A percentile compares a stretch with the other conserved stretches of the same genome.
Conservation (phyloP, 148 eudicot species). For the Spergularia bocconei region DNA sequence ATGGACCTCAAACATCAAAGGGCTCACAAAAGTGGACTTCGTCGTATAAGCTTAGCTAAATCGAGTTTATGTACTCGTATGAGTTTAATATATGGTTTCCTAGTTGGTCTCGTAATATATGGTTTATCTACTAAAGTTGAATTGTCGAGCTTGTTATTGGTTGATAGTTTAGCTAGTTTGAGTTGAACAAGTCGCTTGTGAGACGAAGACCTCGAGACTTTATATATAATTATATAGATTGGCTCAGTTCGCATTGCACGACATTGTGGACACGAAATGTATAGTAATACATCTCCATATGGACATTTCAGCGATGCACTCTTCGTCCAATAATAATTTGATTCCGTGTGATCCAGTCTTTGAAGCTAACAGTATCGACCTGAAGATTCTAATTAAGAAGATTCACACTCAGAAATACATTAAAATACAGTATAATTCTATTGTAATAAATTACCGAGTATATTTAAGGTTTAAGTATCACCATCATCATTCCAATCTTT, state of each 20-base stretch:
- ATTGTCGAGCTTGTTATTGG: too few species aligned
- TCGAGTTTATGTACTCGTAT: too few species aligned
- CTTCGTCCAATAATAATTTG: neutral
- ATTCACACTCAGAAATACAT: neutral
- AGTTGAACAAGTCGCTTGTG: too few species aligned
- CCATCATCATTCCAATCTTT: neutral
- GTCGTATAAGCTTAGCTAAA: neutral
- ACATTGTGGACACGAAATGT: too few species aligned
- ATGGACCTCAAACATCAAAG: neutral
- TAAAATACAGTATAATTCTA: neutral
- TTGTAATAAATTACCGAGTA: neutral
- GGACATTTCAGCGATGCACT: neutral
- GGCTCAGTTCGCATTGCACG: too few species aligned
- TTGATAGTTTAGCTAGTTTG: too few species aligned
- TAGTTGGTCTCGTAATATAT: too few species aligned
- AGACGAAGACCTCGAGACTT: too few species aligned
- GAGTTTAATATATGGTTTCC: too few species aligned
- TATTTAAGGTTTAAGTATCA: neutral
- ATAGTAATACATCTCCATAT: too few species aligned
- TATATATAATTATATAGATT: too few species aligned
- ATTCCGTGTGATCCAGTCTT: slow-evolving; percentile 10
- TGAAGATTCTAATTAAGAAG: slow-evolving; percentile 11
- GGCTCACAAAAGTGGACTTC: neutral
- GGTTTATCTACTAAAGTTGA: too few species aligned
- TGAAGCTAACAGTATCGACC: slow-evolving; percentile 6